phyloP scores from a whole-genome alignment of 805 yeast genomes.

The Nakazawaea siamensis region DNA sequence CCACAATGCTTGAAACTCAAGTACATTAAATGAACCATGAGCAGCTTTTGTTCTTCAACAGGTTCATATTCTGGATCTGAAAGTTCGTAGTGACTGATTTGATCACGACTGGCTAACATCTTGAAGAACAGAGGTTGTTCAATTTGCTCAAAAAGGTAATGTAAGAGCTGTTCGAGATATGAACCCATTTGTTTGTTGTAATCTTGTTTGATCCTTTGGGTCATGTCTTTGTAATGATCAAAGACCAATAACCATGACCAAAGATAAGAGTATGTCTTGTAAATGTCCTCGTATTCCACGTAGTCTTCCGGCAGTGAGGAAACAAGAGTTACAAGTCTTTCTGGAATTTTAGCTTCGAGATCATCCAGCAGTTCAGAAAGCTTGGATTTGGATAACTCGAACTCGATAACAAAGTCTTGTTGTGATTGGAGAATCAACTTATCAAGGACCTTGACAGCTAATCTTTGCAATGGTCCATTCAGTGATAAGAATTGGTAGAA shows the following conservation, averaged over 20 bases:
- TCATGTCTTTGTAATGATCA: constrained; percentile 52
- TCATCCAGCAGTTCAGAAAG: constrained; percentile 19
- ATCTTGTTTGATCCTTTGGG: constrained; percentile 53
- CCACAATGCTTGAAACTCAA: constrained; percentile 43
- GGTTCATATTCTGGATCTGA: constrained; percentile 17
- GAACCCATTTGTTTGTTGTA: constrained; percentile 50
- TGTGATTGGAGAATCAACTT: constrained; percentile 37
- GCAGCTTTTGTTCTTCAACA: constrained; percentile 27
- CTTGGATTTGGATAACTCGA: constrained; percentile 40
- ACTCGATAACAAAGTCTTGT: constrained; percentile 54
- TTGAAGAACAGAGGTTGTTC: constrained; percentile 24
- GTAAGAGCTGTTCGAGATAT: constrained; percentile 38
- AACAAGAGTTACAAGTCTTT: constrained; percentile 27
- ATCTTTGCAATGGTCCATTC: constrained; percentile 28
- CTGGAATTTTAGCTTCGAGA: constrained; percentile 30
- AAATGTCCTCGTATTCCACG: constrained; percentile 29
- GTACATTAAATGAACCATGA: constrained; percentile 44
- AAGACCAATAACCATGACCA: constrained; percentile 67
- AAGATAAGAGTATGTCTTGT: constrained; percentile 33
- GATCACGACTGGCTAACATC: constrained; percentile 16
- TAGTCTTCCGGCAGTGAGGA: constrained; percentile 25
- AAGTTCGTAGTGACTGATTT: constrained; percentile 12
- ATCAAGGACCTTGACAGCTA: constrained; percentile 31
- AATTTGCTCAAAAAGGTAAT: constrained; percentile 46
- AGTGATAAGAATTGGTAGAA: constrained; percentile 26